phyloP scores from a whole-genome alignment of 1,284 basidiomycete species.

The Xerocomus cyaneibrunnescens region DNA sequence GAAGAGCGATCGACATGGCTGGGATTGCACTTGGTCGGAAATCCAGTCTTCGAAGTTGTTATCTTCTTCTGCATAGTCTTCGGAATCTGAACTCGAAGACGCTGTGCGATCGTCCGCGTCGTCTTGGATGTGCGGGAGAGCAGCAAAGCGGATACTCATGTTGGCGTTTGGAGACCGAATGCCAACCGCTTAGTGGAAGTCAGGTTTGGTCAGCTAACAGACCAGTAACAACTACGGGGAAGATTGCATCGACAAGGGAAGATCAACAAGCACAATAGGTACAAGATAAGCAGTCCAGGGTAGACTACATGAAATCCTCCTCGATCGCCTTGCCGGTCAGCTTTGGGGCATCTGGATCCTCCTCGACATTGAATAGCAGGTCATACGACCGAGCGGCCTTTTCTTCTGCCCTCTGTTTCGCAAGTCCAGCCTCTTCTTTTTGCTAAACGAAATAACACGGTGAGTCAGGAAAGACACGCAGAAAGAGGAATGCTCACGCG shows the following conservation, averaged over 20 bases:
- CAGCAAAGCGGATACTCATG: constrained; percentile 34
- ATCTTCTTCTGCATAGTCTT: constrained; percentile 55
- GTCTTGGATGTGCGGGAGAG: constrained; percentile 6
- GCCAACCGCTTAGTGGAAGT: neutral
- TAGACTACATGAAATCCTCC: constrained; percentile 59
- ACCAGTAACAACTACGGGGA: too few species aligned
- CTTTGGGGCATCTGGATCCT: constrained; percentile 37
- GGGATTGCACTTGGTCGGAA: constrained; percentile 58
- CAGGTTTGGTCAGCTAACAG: too few species aligned
- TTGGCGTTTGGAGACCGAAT: neutral
- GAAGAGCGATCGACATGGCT: constrained; percentile 78
- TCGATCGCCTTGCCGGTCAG: constrained; percentile 65
- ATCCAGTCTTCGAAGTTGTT: constrained; percentile 81
- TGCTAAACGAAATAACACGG: constrained; percentile 47
- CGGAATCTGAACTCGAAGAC: constrained; percentile 25
- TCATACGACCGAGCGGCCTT: constrained; percentile 80
- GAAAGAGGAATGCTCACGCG: constrained; percentile 43
- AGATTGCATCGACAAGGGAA: neutral
- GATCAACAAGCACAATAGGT: neutral
- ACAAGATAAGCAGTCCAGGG: constrained; percentile 1
- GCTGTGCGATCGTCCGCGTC: constrained; percentile 9
- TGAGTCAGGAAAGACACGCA: neutral
- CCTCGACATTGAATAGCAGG: constrained; percentile 57
- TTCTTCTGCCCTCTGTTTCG: constrained; percentile 66
- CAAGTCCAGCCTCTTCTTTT: constrained; percentile 69